phyloP scores from a whole-genome alignment of 768 basidiomycete genomes.

The Hypholoma sublateritium region DNA sequence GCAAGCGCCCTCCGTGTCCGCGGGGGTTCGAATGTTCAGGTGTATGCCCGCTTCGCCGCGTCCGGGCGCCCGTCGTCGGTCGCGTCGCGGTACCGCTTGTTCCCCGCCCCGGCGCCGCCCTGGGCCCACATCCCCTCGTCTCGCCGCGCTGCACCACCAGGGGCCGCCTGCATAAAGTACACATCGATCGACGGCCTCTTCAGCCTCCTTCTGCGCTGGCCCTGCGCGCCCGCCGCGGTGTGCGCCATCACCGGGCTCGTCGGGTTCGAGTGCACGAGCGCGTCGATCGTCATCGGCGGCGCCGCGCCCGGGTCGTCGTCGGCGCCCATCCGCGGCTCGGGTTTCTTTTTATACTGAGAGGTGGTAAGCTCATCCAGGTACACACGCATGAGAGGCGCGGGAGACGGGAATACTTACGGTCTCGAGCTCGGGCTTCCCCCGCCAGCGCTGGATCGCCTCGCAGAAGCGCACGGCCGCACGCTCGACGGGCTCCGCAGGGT shows the following conservation, averaged over 20 bases:
- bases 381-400: constrained; percentile 9
- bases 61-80: constrained; percentile 23
- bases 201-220: constrained; percentile 13
- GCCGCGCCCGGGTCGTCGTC: constrained; percentile 28
- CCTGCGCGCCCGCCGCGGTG: constrained; percentile 12
- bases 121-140: constrained; percentile 4
- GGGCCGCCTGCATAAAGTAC: constrained; percentile 39
- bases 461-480: constrained; percentile 76
- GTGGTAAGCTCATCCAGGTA: constrained; percentile 26
- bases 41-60: constrained; percentile 20
- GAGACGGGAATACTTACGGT: constrained; percentile 44
- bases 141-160: not conserved
- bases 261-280: constrained; percentile 70
- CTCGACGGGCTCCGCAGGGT: constrained; percentile 81
- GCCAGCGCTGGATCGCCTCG: constrained; percentile 80
- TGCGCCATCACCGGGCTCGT: constrained; percentile 50
- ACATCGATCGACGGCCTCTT: constrained; percentile 45
- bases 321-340: constrained; percentile 22
- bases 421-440: constrained; percentile 83
- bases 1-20: not conserved
- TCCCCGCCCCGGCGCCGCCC: not conserved
- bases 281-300: constrained; percentile 57
- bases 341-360: constrained; percentile 58
- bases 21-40: not conserved
- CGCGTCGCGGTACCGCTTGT: constrained; percentile 23